Percentiles rank a stretch among this genome's conserved stretches.
Evolutionary conservation across 768 basidiomycete genomes (phyloP).

Genomic region (Pholiota microspora): DNA sequence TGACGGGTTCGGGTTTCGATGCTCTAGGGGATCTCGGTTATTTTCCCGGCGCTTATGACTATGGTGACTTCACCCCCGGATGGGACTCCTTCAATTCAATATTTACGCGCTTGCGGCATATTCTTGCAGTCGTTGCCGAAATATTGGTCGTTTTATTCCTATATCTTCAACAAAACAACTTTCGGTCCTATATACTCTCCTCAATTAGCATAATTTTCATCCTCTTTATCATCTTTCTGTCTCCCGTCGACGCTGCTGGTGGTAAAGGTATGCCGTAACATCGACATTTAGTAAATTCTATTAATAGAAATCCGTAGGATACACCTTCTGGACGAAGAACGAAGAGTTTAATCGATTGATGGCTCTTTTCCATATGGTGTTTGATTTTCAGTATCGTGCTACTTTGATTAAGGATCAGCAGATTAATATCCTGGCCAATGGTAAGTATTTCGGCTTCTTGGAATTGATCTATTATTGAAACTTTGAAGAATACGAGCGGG

Average conservation of each 20-base stretch:
- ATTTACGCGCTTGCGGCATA: constrained; percentile 18
- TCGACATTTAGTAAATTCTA: not conserved
- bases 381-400: constrained; percentile 30
- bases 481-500: constrained; percentile 33
- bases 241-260: constrained; percentile 32
- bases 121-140: constrained; percentile 26
- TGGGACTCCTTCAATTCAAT: constrained; percentile 28
- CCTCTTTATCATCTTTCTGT: constrained; percentile 27
- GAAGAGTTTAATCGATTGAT: constrained; percentile 34
- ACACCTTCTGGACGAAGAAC: constrained; percentile 38
- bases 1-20: too few species aligned
- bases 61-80: constrained; percentile 33
- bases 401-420: constrained; percentile 37
- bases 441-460: constrained; percentile 17
- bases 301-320: constrained; percentile 12
- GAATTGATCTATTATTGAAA: not conserved
- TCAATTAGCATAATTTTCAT: constrained; percentile 27
- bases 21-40: constrained; percentile 1
- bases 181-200: constrained; percentile 18
- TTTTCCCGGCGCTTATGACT: constrained; percentile 23
- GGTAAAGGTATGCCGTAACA: constrained; percentile 23
- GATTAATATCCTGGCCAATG: constrained; percentile 25
- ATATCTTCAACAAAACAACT: constrained; percentile 10
- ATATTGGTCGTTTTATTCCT: constrained; percentile 19
- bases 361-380: constrained; percentile 36